These are phyloP conservation scores for Rhynchosporium graminicola DNA, from an alignment of 2,329 filamentous ascomycete species.

Conservation along the genomic window DNA sequence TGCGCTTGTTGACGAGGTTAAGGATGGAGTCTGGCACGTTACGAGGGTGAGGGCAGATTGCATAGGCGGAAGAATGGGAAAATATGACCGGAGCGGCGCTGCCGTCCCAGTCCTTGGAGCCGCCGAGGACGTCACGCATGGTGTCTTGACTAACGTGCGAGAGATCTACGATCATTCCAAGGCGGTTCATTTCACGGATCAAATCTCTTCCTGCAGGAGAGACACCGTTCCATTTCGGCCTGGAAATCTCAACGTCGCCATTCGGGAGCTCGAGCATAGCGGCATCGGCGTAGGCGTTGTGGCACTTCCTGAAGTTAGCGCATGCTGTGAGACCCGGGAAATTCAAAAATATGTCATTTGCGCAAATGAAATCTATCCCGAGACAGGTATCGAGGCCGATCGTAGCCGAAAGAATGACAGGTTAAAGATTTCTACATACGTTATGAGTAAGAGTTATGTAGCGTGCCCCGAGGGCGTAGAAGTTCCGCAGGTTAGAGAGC, in stretches of 20 bases:
- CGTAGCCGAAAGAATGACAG: no score
- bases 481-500: slow-evolving; percentile 71
- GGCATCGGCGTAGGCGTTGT: slow-evolving; percentile 86
- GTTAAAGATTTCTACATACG: slow-evolving; percentile 15
- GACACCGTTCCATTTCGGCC: slow-evolving; percentile 70
- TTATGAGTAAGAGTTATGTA: slow-evolving; percentile 92
- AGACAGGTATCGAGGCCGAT: no score
- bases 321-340: no score
- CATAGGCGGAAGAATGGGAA: slow-evolving; percentile 81
- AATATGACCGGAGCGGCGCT: slow-evolving; percentile 84
- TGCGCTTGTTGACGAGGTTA: slow-evolving; percentile 69
- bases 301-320: slow-evolving; percentile 51
- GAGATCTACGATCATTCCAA: slow-evolving; percentile 93
- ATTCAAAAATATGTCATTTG: no score
- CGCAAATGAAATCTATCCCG: no score
- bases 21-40: slow-evolving; percentile 89
- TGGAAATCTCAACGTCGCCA: slow-evolving; percentile 36
- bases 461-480: slow-evolving; percentile 75
- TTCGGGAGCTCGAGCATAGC: slow-evolving; percentile 61
- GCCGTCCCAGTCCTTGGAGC: slow-evolving; percentile 61
- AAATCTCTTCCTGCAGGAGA: slow-evolving; percentile 68
- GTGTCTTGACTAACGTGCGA: slow-evolving; percentile 78
- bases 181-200: slow-evolving; percentile 86
- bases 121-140: slow-evolving; percentile 79
- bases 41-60: slow-evolving; percentile 81